Conservation (phyloP, 768 basidiomycete genomes). For the Boletus sp. region DNA sequence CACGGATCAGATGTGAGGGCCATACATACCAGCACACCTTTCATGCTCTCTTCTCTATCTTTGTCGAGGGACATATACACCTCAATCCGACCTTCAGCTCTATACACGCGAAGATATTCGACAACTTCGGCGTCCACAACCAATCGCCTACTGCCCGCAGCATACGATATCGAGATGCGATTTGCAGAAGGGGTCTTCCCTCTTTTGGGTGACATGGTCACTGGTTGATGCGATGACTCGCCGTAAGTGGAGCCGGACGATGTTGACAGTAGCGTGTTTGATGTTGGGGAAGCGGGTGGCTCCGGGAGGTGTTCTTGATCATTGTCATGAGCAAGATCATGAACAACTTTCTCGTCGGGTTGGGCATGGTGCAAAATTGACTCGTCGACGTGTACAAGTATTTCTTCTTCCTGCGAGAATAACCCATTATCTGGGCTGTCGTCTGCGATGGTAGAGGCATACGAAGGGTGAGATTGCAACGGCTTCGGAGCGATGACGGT, state of each 20-base stretch:
- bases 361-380: constrained; percentile 16
- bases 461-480: constrained; percentile 42
- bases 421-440: constrained; percentile 36
- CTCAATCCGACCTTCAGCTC: constrained; percentile 84
- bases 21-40: constrained; percentile 70
- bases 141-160: constrained; percentile 79
- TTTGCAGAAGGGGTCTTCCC: constrained; percentile 66
- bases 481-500: constrained; percentile 26
- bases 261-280: constrained; percentile 42
- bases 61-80: constrained; percentile 61
- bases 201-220: constrained; percentile 28
- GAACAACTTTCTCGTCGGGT: constrained; percentile 17
- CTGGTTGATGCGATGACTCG: constrained; percentile 39
- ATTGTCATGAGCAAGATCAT: constrained; percentile 15
- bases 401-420: constrained; percentile 29
- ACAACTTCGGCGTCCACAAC: constrained; percentile 89
- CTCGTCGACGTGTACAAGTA: constrained; percentile 15
- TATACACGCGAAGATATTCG: constrained; percentile 72
- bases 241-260: constrained; percentile 41
- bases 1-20: constrained; percentile 1
- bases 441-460: constrained; percentile 52
- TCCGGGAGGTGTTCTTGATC: constrained; percentile 52
- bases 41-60: constrained; percentile 53
- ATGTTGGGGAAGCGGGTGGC: constrained; percentile 55
- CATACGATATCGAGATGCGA: constrained; percentile 93